Base-by-base conservation (phyloP, 1,284 basidiomycete genomes). In the Melanopsichium pennsylvanicum region DNA sequence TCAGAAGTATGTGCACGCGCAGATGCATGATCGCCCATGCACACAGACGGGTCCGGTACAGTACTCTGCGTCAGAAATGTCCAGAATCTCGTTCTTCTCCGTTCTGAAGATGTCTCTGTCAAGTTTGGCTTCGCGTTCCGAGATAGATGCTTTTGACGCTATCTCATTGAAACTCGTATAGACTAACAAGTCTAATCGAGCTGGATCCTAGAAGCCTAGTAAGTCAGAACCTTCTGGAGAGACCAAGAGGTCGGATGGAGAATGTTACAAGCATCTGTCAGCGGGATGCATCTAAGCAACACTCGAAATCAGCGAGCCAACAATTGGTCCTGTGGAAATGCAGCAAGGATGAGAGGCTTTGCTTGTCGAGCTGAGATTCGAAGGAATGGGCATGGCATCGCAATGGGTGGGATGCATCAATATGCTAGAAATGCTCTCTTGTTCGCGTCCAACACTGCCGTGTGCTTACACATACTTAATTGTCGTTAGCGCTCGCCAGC, bases 381-480 rank as follows among this genome's bases (percentile, higher is more conserved):
- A 16, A 51, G 60, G 60, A 63, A 63, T 63, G 60, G 31, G 33
- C 12, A 38, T 12, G 10, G 44, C 52, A 37, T 52, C 39, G 13
- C 60, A 56, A 62, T 62, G 52, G 52, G 51, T n/a, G 60, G 15
- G 52, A 13, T 56, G 39, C 36, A 33, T 60, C 57, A 52, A 3
- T n/a, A 19, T 1, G 12, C 40, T n/a, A n/a, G n/a, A n/a, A n/a
- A 42, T 40, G 26, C 12, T 26, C 2, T 26, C 19, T 5, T 33
- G 32, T 13, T 40, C 41, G 43, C 43, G 50, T 54, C 43, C 50
- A 45, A 29, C 23, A 54, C 50, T 40, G 50, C 42, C 31, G 12
- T 13, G 4, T 25, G 10, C 10, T 18, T 13, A 8, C 9, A n/a
- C 2, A 16, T 31, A 40, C 31, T 40, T 34, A 38, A 23, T 49